Base-by-base conservation (phyloP, 805 yeast genomes). In the Ogataea pilisensis region DNA sequence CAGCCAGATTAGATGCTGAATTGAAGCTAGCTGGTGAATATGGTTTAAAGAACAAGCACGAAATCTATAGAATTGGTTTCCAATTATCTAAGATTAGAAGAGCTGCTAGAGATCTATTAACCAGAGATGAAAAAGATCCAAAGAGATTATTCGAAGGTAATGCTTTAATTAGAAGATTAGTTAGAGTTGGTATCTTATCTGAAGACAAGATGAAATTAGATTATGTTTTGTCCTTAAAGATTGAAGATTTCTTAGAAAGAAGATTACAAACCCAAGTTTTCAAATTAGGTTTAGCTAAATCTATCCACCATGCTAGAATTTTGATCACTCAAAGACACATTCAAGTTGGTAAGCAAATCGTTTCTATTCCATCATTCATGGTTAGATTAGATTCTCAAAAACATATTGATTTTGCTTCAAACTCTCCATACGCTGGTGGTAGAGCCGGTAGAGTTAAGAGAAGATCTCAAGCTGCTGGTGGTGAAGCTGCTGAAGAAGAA, bases 121-220 rank as follows among this genome's bases (percentile, higher is more conserved):
- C 99, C 81, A 89, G 96, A 81, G 99, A 93, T 68, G 99, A 93
- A 82, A 93, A 93, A 84, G 99, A 93, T 77, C 97, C 96, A 84
- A 93, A 90, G 88, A 89, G 99, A 81, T 85, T 93, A 69, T 93
- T 93, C 82, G 99, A 93, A 79, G 99, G 99, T 86, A 93, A 93
- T 72, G 99, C 99, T 70, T 88, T 93, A 72, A 93, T 93, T 77
- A 90, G 99, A 84, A 89, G 98, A 83, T 84, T 93, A 70, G 98
- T 93, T 56, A 87, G 99, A 80, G 80, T 89, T 60, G 99, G 99
- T 87, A 96, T 93, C 70, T 83, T 93, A 70, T 77, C 95, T 58
- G 99, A 93, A 80, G 98, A 93, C 82, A 91, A 85, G 80, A 90
- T 90, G 96, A 93, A 93, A 82, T 89, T 93, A 76, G 99, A 93